These are phyloP conservation scores for Combretum micranthum DNA, from an alignment of 345 rosid species.

Conservation along the genomic window DNA sequence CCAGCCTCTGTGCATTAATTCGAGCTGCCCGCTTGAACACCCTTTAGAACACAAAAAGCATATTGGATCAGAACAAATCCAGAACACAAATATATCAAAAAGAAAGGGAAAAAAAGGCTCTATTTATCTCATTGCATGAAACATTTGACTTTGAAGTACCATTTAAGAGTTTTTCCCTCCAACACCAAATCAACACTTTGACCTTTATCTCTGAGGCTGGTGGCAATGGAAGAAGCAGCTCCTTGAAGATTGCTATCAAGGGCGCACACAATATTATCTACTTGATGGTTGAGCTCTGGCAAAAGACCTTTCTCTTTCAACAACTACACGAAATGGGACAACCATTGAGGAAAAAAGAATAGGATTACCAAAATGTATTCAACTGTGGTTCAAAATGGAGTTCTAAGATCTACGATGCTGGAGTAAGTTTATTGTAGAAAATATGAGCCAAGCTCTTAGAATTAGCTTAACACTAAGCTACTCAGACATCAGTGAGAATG, in stretches of 20 bases:
- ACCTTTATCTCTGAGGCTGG: constrained; percentile 66
- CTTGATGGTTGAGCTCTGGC: constrained; percentile 56
- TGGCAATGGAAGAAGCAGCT: constrained; percentile 74
- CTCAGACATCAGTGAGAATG: too few relatives aligned
- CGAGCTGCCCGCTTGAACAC: constrained; percentile 89
- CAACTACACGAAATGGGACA: constrained; percentile 32
- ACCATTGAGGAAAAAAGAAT: not conserved
- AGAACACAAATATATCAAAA: not conserved
- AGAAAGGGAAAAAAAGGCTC: not conserved
- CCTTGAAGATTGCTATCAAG: constrained; percentile 72
- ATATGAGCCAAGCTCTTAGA: too few relatives aligned
- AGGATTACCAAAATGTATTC: too few relatives aligned
- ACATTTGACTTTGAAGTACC: constrained; percentile 27
- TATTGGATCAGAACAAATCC: not conserved
- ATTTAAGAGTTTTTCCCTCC: constrained; percentile 81
- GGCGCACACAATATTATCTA: constrained; percentile 78
- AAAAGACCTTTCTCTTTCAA: constrained; percentile 77
- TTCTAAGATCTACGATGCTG: too few relatives aligned
- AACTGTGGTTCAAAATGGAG: too few relatives aligned
- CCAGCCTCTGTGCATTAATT: constrained; percentile 61
- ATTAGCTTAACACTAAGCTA: too few relatives aligned
- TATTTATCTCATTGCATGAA: not conserved
- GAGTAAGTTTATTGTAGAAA: too few relatives aligned
- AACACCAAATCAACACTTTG: constrained; percentile 76
- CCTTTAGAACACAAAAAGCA: constrained; percentile 28